Base-by-base conservation (phyloP, 2,329 filamentous ascomycete species). In the Trichoderma atrobrunneum region DNA sequence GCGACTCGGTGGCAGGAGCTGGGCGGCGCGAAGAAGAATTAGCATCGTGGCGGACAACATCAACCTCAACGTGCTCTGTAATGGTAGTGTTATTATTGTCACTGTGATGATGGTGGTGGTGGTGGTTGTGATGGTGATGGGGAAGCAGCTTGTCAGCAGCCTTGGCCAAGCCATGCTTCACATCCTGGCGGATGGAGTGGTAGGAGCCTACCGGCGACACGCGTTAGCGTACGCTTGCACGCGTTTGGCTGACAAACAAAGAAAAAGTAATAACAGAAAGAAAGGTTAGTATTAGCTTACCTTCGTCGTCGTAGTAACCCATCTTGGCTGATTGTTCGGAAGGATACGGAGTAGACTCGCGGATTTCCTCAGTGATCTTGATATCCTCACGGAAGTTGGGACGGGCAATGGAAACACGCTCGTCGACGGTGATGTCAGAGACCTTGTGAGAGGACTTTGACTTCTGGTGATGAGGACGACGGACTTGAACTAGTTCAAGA, bases 321-420 rank as follows among this genome's bases (percentile, higher is more conserved):
- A 90, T 90, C 82, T 87, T 89, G 82, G 83, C 82, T 78, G 86
- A 84, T 73, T 83, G 81, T 77, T 83, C 75, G 80, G 79, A 79
- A 76, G 78, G 81, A 77, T 78, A 78, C 77, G 80, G 83, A 79
- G 85, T 81, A 80, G 82, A 82, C 82, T 88, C 90, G 82, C 88
- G 89, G 85, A 88, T 92, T 86, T 88, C 91, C 85, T 88, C 89
- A 84, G 82, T 87, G 80, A 92, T 82, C 80, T 87, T 87, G 75
- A 87, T 82, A 79, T 90, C 86, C 79, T 88, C 84, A 81, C 86
- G 84, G 81, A 85, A 85, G 75, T 84, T 82, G 77, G 87, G 82
- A 78, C 80, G 79, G 76, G 81, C 78, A 75, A 79, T 79, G 72
- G 80, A 78, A 61, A 78, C 70, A 48, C 57, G 73, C 69, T 73